Percentiles rank a stretch among this genome's conserved stretches.
Conservation (phyloP, 352 stramenopile species). For the Phytophthora podocarpi region DNA sequence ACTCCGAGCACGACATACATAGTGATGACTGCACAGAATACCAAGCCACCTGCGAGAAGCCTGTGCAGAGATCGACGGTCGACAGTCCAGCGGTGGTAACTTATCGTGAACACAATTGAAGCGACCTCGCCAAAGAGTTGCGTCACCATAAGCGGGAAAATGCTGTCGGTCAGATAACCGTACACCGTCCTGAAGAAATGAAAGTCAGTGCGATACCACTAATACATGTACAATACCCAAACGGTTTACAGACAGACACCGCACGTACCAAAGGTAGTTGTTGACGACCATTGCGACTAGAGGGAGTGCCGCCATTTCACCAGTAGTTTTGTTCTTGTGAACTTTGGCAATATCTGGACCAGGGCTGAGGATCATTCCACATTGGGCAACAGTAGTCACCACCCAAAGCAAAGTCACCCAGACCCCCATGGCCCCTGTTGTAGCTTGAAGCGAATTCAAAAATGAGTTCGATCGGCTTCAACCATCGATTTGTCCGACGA, state of each 20-base stretch:
- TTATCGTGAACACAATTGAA: slow-evolving; percentile 12
- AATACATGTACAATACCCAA: too few species aligned
- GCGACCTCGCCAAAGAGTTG: slow-evolving; percentile 23
- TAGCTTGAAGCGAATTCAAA: slow-evolving; percentile 4
- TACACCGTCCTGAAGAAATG: slow-evolving; percentile 21
- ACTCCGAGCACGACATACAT: slow-evolving; percentile 38
- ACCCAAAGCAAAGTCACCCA: slow-evolving; percentile 19
- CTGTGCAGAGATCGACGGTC: slow-evolving; percentile 7
- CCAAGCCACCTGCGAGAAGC: slow-evolving; percentile 1
- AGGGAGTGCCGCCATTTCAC: slow-evolving; percentile 21
- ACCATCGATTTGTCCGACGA: not conserved
- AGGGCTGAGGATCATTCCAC: slow-evolving; percentile 24
- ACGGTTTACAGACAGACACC: not conserved
- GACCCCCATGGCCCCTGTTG: not conserved
- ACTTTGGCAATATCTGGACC: slow-evolving; percentile 19
- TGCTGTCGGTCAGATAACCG: slow-evolving; percentile 27
- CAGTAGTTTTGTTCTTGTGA: slow-evolving; percentile 19
- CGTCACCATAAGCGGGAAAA: slow-evolving; percentile 29
- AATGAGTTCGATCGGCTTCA: not conserved
- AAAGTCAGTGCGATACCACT: not conserved
- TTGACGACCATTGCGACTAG: slow-evolving; percentile 32
- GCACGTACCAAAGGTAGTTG: slow-evolving; percentile 27
- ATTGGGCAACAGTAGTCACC: slow-evolving; percentile 17
- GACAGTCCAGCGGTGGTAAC: slow-evolving; percentile 20
- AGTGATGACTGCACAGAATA: slow-evolving; percentile 19